A percentile compares a stretch with the other conserved stretches of the same genome.
phyloP scores from a whole-genome alignment of 1,284 basidiomycete species.

The Marasmius sp. region DNA sequence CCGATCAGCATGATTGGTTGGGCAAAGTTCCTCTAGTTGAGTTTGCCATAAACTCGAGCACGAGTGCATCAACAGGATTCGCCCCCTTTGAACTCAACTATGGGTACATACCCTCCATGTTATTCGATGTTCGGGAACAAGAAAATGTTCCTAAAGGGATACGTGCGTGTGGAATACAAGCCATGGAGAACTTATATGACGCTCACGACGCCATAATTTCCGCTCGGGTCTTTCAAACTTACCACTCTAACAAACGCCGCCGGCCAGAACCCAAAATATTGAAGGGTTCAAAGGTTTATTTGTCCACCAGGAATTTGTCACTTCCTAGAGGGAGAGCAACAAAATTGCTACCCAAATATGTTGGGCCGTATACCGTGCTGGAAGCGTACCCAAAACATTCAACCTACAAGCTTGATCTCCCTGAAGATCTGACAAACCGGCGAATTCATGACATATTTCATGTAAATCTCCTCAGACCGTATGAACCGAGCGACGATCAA shows the following conservation, averaged over 20 bases:
- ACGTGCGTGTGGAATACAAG: background rate
- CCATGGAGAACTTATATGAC: background rate
- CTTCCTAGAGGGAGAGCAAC: background rate
- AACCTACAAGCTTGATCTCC: background rate
- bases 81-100: no score
- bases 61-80: no score
- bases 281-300: no score
- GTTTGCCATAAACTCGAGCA: no score
- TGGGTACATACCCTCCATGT: no score
- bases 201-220: background rate
- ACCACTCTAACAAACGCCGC: background rate
- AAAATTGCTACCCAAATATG: background rate
- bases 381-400: background rate
- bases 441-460: background rate
- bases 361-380: background rate
- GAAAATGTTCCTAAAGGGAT: background rate
- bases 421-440: background rate
- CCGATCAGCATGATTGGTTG: conserved; percentile 35
- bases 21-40: conserved; percentile 21
- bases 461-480: no score
- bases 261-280: no score
- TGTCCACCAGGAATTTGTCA: background rate
- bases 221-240: background rate
- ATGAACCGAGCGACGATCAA: no score
- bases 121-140: background rate